Base-by-base conservation (phyloP, 768 basidiomycete genomes). In the Amanita rubescens region DNA sequence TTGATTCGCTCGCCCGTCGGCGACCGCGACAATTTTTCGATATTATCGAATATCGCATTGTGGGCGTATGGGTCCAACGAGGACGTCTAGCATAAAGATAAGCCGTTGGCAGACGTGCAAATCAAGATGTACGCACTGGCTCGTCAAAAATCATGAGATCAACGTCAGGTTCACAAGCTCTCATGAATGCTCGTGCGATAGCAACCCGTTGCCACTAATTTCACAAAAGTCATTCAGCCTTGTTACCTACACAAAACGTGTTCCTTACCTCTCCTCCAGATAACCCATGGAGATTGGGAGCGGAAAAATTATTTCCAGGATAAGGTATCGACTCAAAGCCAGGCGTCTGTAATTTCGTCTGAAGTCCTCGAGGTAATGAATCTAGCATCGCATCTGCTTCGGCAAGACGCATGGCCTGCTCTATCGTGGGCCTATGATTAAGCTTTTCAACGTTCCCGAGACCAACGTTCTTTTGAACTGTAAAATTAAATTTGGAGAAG, bases 121-220 rank as follows among this genome's bases (percentile, higher is more conserved):
- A 24, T 30, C 32, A 30, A n/a, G 24, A 56, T 49, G 32, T 45
- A 63, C 82, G 63, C 69, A 85, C 86, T 49, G 90, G 88, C 70
- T 92, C 89, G 65, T 94, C 92, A 62, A 94, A 87, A 38, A 94
- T 67, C 30, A 94, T 71, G 12, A 94, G 69, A 67, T 93, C 88
- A 22, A 89, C 79, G 58, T 84, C 81, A 19, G 81, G 87, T 62
- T 79, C 81, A 61, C 74, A 78, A 45, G 87, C 85, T 55, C 90
- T 75, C 86, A 93, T 90, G 62, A 94, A 93, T 14, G 90, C 87
- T 45, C 92, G 79, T 44, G 90, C 87, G 46, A 94, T 78, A 15
- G 92, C 90, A 53, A 94, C 79, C 59, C 87, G 74, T 69, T 92
- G 90, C 90, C 90, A 92, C 87, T 91, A 63, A 47, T 20, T 1